Conservation (phyloP, 2,329 filamentous ascomycete genomes). For the Aschersonia sp. region DNA sequence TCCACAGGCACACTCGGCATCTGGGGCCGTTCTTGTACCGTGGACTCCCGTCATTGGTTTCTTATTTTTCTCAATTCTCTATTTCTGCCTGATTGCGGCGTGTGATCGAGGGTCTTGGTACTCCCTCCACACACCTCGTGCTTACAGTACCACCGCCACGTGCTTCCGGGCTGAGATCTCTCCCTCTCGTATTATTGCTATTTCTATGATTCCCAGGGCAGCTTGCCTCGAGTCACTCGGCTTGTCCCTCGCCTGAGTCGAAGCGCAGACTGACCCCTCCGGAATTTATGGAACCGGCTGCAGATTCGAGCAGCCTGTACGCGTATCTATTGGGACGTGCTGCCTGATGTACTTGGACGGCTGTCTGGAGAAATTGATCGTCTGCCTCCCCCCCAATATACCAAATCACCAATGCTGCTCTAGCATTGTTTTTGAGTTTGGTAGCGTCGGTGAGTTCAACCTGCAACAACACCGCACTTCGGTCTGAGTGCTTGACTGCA, state of each 20-base stretch:
- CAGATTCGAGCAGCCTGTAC: too few species aligned
- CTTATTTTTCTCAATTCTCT: neutral
- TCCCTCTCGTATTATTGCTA: neutral
- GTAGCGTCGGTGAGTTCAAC: too few species aligned
- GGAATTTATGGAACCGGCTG: neutral
- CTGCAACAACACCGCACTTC: too few species aligned
- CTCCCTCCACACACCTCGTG: neutral
- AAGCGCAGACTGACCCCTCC: neutral
- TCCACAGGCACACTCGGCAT: slow-evolving; percentile 1
- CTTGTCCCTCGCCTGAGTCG: too few species aligned
- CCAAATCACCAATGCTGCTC: too few species aligned
- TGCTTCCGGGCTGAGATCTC: neutral
- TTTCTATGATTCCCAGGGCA: neutral
- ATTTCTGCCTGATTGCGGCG: neutral
- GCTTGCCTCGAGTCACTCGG: neutral
- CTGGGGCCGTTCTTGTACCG: slow-evolving; percentile 1
- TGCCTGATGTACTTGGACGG: too few species aligned
- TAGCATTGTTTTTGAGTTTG: too few species aligned
- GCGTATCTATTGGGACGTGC: too few species aligned
- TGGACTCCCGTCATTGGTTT: neutral
- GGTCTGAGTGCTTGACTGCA: too few species aligned
- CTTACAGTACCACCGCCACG: slow-evolving; percentile 3
- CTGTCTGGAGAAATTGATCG: too few species aligned
- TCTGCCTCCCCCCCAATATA: too few species aligned
- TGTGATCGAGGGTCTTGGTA: slow-evolving; percentile 1